Evolutionary conservation across 2,329 filamentous ascomycete species (phyloP).

Genomic region (Penicillium sp.): DNA sequence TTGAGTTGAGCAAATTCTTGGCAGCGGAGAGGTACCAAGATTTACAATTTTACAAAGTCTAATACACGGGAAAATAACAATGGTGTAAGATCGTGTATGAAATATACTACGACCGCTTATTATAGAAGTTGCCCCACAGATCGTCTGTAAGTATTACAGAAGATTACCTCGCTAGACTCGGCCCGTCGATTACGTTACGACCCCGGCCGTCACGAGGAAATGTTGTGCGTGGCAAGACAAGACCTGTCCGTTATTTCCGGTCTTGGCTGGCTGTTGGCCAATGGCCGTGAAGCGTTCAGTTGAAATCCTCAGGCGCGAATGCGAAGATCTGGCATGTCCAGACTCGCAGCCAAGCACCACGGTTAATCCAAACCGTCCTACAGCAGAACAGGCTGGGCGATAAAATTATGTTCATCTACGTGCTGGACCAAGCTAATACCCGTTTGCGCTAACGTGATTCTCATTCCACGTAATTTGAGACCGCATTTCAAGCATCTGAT

Average conservation of each 20-base stretch:
- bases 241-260: no score
- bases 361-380: neutral
- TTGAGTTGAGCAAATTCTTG: no score
- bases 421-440: no score
- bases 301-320: neutral
- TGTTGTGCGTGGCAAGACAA: no score
- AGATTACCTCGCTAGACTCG: constrained; percentile 20
- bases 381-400: neutral
- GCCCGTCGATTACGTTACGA: neutral
- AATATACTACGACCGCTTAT: no score
- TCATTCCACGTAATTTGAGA: neutral
- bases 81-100: no score
- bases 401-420: neutral
- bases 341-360: neutral
- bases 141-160: constrained; percentile 27
- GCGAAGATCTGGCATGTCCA: neutral
- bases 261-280: neutral
- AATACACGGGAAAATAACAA: no score
- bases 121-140: no score
- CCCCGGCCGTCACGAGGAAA: constrained; percentile 26
- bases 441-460: neutral
- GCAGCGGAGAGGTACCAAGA: no score
- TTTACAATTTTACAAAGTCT: no score
- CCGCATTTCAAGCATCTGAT: no score
- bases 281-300: neutral